Evolutionary conservation across 2,329 filamentous ascomycete species (phyloP).

Genomic region (Venturia aucupariae): DNA sequence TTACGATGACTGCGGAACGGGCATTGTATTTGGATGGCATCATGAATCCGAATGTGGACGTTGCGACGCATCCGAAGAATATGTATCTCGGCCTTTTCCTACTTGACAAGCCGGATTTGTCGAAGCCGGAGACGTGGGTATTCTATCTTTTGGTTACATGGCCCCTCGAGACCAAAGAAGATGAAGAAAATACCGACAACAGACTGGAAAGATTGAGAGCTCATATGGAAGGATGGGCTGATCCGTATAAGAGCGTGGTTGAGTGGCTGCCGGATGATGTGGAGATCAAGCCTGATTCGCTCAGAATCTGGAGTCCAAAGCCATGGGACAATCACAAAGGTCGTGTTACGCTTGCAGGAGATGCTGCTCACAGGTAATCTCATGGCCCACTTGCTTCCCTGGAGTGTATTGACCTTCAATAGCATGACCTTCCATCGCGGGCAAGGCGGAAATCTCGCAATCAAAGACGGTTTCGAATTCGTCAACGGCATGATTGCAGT

Average conservation of each 20-base stretch:
- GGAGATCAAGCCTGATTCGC: slow-evolving; percentile 12
- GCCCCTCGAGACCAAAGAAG: slow-evolving; percentile 11
- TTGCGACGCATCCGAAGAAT: slow-evolving; percentile 15
- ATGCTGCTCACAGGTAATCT: slow-evolving; percentile 15
- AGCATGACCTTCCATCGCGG: slow-evolving; percentile 17
- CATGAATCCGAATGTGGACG: slow-evolving; percentile 16
- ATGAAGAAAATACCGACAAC: slow-evolving; percentile 12
- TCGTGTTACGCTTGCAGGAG: slow-evolving; percentile 13
- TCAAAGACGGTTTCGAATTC: slow-evolving; percentile 15
- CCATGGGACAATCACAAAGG: slow-evolving; percentile 14
- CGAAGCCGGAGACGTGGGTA: slow-evolving; percentile 14
- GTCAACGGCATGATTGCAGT: slow-evolving; percentile 13
- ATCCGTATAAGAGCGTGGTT: slow-evolving; percentile 15
- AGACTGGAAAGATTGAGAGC: slow-evolving; percentile 13
- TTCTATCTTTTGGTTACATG: slow-evolving; percentile 15
- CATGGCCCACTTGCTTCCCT: no score
- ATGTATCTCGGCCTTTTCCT: slow-evolving; percentile 16
- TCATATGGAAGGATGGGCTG: slow-evolving; percentile 15
- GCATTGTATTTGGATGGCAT: slow-evolving; percentile 12
- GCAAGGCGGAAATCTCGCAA: slow-evolving; percentile 16
- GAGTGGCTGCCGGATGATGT: slow-evolving; percentile 15
- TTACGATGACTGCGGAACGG: slow-evolving; percentile 12
- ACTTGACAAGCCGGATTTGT: slow-evolving; percentile 13
- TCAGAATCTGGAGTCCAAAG: slow-evolving; percentile 15
- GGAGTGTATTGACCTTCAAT: not conserved